A percentile compares a stretch with the other conserved stretches of the same genome.
These are phyloP conservation scores for Lophiostoma macrostomum DNA, from an alignment of 495 filamentous ascomycete genomes.

Conservation along the genomic window DNA sequence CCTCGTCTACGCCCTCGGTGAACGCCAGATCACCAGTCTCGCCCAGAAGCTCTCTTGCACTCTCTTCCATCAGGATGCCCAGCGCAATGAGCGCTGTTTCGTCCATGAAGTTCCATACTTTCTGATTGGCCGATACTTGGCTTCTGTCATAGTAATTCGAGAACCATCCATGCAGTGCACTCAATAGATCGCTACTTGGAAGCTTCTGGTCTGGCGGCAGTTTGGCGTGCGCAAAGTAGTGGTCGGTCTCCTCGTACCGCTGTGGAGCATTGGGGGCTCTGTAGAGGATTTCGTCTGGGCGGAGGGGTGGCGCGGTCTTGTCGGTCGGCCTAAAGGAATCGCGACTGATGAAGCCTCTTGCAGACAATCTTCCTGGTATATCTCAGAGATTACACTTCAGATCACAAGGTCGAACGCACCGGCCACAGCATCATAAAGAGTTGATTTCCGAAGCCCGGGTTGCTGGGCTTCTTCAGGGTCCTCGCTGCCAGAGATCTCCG, in stretches of 20 bases:
- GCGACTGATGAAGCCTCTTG: constrained; percentile 17
- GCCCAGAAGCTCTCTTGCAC: constrained; percentile 60
- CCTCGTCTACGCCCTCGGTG: constrained; percentile 51
- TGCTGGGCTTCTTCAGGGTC: not conserved
- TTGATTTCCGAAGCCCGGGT: constrained; percentile 33
- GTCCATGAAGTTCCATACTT: constrained; percentile 69
- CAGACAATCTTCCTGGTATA: constrained; percentile 22
- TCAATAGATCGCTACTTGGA: constrained; percentile 72
- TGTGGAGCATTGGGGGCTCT: constrained; percentile 57
- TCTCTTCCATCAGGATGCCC: constrained; percentile 80
- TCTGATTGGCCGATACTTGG: not conserved
- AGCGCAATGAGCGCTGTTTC: constrained; percentile 80
- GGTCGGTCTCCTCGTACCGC: constrained; percentile 66
- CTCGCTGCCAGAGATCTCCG: constrained; percentile 4
- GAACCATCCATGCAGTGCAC: constrained; percentile 69
- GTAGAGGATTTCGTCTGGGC: constrained; percentile 76
- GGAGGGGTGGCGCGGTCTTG: constrained; percentile 48
- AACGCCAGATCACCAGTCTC: constrained; percentile 72
- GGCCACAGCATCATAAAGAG: constrained; percentile 77
- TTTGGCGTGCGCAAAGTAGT: constrained; percentile 61
- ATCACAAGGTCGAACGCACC: constrained; percentile 46
- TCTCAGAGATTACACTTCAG: not conserved
- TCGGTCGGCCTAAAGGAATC: not conserved
- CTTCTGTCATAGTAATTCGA: constrained; percentile 62
- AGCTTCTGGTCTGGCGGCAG: constrained; percentile 53